Evolutionary conservation across 345 rosid species (phyloP).

Genomic region (Salix caprea): DNA sequence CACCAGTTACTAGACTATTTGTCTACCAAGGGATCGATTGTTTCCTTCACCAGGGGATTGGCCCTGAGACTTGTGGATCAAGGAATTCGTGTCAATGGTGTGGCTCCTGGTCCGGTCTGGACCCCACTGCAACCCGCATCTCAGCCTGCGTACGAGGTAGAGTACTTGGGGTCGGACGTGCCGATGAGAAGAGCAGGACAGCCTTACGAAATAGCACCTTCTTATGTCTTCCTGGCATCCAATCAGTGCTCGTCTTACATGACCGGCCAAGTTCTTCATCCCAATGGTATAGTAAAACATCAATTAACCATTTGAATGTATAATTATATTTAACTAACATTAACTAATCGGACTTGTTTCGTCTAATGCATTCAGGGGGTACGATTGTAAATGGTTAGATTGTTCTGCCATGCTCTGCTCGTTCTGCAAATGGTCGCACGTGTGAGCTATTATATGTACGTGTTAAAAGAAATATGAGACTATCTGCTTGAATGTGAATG

Average conservation of each 20-base stretch:
- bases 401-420: no score
- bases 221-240: constrained; percentile 68
- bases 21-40: constrained; percentile 71
- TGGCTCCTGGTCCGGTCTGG: constrained; percentile 84
- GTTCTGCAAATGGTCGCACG: no score
- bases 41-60: constrained; percentile 67
- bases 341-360: no score
- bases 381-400: neutral
- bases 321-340: no score
- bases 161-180: constrained; percentile 45
- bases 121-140: constrained; percentile 71
- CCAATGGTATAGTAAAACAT: constrained; percentile 40
- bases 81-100: constrained; percentile 68
- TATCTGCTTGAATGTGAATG: no score
- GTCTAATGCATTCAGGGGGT: neutral
- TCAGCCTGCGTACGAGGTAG: constrained; percentile 42
- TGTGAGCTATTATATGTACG: no score
- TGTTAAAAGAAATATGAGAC: no score
- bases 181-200: constrained; percentile 78
- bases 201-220: constrained; percentile 73
- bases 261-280: constrained; percentile 75
- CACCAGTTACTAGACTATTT: constrained; percentile 54
- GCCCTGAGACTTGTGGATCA: constrained; percentile 57
- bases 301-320: no score
- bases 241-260: constrained; percentile 79